Percentiles rank a stretch among this genome's conserved stretches.
Evolutionary conservation across 257 asterid species (phyloP).

Genomic region (Solanum piurae): DNA sequence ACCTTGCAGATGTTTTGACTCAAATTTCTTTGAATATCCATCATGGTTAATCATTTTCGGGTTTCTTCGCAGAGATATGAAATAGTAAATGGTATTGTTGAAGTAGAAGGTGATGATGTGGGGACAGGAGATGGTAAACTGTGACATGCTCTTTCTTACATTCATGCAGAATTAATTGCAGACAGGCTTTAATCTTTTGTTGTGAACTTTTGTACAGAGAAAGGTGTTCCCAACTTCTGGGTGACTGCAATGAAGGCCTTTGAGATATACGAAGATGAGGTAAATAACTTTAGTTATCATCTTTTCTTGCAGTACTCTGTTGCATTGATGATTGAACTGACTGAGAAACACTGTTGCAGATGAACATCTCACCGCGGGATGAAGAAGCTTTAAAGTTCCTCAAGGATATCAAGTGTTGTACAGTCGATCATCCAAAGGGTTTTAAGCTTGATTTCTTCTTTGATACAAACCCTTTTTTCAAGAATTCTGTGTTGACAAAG

Average conservation of each 20-base stretch:
- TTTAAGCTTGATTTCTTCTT: conserved; percentile 77
- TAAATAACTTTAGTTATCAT: neutral
- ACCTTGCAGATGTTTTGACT: neutral
- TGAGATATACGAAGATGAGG: conserved; percentile 59
- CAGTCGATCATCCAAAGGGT: conserved; percentile 59
- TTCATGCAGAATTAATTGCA: neutral
- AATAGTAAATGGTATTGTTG: conserved; percentile 64
- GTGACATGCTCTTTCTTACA: neutral
- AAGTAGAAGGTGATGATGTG: conserved; percentile 42
- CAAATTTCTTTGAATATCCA: neutral
- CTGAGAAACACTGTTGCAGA: conserved; percentile 21
- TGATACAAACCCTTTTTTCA: conserved; percentile 68
- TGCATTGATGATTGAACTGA: neutral
- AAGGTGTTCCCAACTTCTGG: conserved; percentile 90
- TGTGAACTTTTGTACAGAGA: conserved; percentile 28
- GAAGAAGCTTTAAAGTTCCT: conserved; percentile 72
- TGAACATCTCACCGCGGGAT: conserved; percentile 41
- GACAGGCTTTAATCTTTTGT: neutral
- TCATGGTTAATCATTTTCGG: neutral
- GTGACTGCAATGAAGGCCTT: conserved; percentile 57
- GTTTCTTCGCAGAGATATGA: conserved; percentile 48
- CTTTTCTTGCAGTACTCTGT: neutral
- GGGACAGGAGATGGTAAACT: conserved; percentile 3
- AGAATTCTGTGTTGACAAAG: conserved; percentile 60
- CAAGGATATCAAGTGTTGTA: conserved; percentile 67